phyloP scores from a whole-genome alignment of 495 filamentous ascomycete species.

The Aspergillus biplanus region DNA sequence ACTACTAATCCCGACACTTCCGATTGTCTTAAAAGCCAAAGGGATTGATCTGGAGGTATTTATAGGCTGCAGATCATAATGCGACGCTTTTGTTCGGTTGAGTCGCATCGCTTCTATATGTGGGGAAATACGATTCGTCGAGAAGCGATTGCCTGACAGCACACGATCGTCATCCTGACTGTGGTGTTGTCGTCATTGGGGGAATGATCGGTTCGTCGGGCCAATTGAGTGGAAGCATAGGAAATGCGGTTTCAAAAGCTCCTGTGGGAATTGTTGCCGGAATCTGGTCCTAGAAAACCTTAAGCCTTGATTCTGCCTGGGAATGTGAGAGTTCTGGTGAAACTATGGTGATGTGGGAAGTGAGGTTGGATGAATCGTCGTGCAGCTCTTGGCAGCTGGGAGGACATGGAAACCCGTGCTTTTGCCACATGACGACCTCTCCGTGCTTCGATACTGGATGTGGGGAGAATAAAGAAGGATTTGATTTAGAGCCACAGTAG shows the following conservation, averaged over 20 bases:
- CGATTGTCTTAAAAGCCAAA: background rate
- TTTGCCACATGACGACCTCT: slow-evolving; percentile 21
- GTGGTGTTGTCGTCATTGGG: slow-evolving; percentile 33
- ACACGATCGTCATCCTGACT: slow-evolving; percentile 35
- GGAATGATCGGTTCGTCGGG: slow-evolving; percentile 1
- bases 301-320: slow-evolving; percentile 3
- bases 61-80: slow-evolving; percentile 10
- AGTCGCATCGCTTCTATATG: background rate
- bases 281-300: slow-evolving; percentile 6
- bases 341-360: background rate
- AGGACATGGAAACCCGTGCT: background rate
- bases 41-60: background rate
- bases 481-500: background rate
- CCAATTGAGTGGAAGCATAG: slow-evolving; percentile 11
- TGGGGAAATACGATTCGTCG: background rate
- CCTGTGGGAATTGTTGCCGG: background rate
- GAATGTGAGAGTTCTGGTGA: background rate
- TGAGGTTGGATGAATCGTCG: slow-evolving; percentile 6
- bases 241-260: slow-evolving; percentile 2
- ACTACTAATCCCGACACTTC: slow-evolving; percentile 5
- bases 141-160: slow-evolving; percentile 18
- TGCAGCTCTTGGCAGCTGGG: slow-evolving; percentile 9
- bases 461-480: background rate
- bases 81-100: slow-evolving; percentile 1
- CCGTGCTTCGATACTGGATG: background rate